phyloP scores from a whole-genome alignment of 2,329 filamentous ascomycete genomes.

The Penicillium fuscoglaucum region DNA sequence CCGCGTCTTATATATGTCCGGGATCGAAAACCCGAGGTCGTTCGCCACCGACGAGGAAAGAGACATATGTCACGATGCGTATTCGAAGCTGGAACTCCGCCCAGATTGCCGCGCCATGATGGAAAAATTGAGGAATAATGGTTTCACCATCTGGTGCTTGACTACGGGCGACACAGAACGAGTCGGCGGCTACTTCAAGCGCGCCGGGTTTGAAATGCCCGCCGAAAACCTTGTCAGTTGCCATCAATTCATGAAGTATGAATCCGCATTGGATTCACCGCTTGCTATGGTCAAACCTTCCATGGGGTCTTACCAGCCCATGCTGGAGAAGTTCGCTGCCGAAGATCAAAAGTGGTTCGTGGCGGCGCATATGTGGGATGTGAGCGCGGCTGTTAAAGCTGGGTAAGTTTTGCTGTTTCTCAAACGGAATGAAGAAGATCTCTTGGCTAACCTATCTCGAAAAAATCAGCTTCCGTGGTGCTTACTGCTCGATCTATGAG shows the following conservation, averaged over 20 bases:
- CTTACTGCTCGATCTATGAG: conserved; percentile 57
- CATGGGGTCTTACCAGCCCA: conserved; percentile 47
- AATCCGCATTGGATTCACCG: conserved; percentile 34
- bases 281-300: conserved; percentile 54
- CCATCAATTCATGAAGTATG: conserved; percentile 2
- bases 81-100: conserved; percentile 36
- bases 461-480: conserved; percentile 46
- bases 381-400: conserved; percentile 52
- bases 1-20: conserved; percentile 44
- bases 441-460: background rate
- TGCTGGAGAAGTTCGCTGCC: conserved; percentile 45
- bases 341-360: conserved; percentile 55
- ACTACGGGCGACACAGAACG: conserved; percentile 54
- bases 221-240: conserved; percentile 54
- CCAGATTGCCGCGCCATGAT: conserved; percentile 41
- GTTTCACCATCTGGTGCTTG: conserved; percentile 57
- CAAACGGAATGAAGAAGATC: background rate
- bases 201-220: conserved; percentile 52
- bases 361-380: conserved; percentile 63
- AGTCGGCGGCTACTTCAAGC: conserved; percentile 55
- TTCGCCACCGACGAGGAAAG: conserved; percentile 45
- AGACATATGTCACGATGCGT: conserved; percentile 40
- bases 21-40: conserved; percentile 40
- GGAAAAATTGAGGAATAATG: conserved; percentile 43
- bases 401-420: conserved; percentile 28